phyloP scores from a whole-genome alignment of 2,329 filamentous ascomycete genomes.

The Colletotrichum sp. region DNA sequence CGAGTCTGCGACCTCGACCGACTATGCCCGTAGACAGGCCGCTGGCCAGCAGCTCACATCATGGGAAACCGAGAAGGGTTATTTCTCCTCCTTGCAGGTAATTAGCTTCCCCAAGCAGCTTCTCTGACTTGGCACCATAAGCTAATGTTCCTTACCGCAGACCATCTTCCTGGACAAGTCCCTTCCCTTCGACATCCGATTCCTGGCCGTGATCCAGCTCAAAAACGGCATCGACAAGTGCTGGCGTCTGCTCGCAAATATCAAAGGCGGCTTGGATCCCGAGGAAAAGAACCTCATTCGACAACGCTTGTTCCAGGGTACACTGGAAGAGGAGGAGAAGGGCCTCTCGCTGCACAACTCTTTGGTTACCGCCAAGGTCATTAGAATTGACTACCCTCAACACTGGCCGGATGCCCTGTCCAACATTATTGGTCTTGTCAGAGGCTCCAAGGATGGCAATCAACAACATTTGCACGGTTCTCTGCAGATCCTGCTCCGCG shows the following conservation, averaged over 20 bases:
- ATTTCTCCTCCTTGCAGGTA: slow-evolving; percentile 74
- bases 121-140: neutral
- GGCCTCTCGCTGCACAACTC: slow-evolving; percentile 87
- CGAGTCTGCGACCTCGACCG: slow-evolving; percentile 66
- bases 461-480: slow-evolving; percentile 73
- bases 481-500: slow-evolving; percentile 79
- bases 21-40: slow-evolving; percentile 68
- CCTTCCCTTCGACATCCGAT: slow-evolving; percentile 78
- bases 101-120: neutral
- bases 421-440: slow-evolving; percentile 68
- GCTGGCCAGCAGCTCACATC: slow-evolving; percentile 73
- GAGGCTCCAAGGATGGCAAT: slow-evolving; percentile 61
- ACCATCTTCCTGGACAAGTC: slow-evolving; percentile 82
- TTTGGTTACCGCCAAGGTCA: slow-evolving; percentile 84
- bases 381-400: slow-evolving; percentile 85
- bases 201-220: slow-evolving; percentile 90
- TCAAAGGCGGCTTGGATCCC: slow-evolving; percentile 70
- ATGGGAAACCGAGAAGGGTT: slow-evolving; percentile 73
- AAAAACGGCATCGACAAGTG: slow-evolving; percentile 97
- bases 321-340: slow-evolving; percentile 76
- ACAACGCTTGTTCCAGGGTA: slow-evolving; percentile 75
- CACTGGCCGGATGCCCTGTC: slow-evolving; percentile 77
- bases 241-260: slow-evolving; percentile 72
- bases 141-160: slow-evolving; percentile 43
- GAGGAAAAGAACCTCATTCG: slow-evolving; percentile 82